A percentile compares a stretch with the other conserved stretches of the same genome.
Evolutionary conservation across 2,329 filamentous ascomycete genomes (phyloP).

Genomic region (Aureobasidium leucospermi): DNA sequence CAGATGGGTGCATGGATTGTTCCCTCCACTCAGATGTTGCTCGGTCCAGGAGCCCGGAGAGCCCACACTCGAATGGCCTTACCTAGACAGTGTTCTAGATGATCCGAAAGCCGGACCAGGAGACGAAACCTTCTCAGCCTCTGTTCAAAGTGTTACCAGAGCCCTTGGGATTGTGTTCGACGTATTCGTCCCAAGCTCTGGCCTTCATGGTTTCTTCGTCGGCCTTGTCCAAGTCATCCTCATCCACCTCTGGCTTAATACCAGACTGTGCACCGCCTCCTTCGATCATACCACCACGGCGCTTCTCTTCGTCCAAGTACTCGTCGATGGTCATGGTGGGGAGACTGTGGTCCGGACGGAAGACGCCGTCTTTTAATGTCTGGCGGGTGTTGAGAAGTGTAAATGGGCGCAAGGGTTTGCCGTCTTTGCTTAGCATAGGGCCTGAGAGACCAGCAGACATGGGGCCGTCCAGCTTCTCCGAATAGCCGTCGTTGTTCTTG

Average conservation of each 20-base stretch:
- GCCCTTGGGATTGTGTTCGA: constrained; percentile 79
- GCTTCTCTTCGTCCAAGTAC: constrained; percentile 85
- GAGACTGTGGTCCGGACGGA: constrained; percentile 82
- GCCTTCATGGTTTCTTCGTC: constrained; percentile 92
- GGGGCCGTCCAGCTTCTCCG: constrained; percentile 65
- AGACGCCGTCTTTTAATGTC: constrained; percentile 71
- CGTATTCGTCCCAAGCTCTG: constrained; percentile 89
- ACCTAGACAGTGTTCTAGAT: no score
- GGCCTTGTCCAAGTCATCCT: constrained; percentile 81
- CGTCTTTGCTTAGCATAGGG: constrained; percentile 67
- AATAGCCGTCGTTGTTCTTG: constrained; percentile 45
- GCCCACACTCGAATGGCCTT: no score
- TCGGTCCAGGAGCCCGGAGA: no score
- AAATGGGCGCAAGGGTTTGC: constrained; percentile 85
- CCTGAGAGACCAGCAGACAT: constrained; percentile 44
- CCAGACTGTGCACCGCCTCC: constrained; percentile 74
- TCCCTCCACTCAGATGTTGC: no score
- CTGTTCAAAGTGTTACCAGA: constrained; percentile 77
- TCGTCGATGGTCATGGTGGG: constrained; percentile 98
- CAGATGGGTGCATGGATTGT: no score
- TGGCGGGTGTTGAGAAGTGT: constrained; percentile 73
- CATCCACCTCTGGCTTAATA: constrained; percentile 65
- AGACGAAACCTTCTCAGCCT: constrained; percentile 40
- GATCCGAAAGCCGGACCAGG: no score
- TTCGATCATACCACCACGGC: constrained; percentile 80